phyloP scores from a whole-genome alignment of 371 early-diverging fungal species.

The Mucor irregularis region DNA sequence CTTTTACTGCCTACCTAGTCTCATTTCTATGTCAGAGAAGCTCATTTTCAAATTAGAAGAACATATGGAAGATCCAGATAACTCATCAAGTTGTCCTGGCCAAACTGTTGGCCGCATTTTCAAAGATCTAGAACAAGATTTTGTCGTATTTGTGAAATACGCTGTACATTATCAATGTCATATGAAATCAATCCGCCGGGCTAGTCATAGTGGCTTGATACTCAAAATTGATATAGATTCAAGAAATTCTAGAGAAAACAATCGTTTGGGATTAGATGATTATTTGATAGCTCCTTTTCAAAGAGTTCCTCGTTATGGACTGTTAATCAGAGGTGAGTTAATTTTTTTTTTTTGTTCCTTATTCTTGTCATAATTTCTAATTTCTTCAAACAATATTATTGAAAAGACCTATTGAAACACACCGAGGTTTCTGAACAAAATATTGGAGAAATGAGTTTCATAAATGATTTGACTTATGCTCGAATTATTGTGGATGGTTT shows the following conservation, averaged over 20 bases:
- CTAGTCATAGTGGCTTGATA: slow-evolving; percentile 33
- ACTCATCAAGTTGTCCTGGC: background rate
- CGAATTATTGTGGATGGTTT: slow-evolving; percentile 17
- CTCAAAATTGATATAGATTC: slow-evolving; percentile 38
- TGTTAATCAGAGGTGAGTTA: slow-evolving; percentile 43
- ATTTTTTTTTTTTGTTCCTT: background rate
- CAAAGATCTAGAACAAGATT: slow-evolving; percentile 26
- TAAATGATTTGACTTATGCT: slow-evolving; percentile 5
- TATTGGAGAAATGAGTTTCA: background rate
- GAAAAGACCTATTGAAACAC: slow-evolving; percentile 27
- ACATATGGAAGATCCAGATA: slow-evolving; percentile 6
- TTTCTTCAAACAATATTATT: background rate
- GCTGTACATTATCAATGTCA: slow-evolving; percentile 42
- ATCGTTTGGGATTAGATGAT: slow-evolving; percentile 41
- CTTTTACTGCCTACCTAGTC: slow-evolving; percentile 34
- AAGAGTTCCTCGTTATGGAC: slow-evolving; percentile 44
- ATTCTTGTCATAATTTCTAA: background rate
- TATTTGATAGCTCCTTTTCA: slow-evolving; percentile 49
- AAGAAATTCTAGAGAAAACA: slow-evolving; percentile 19
- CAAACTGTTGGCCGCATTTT: slow-evolving; percentile 27
- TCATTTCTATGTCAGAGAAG: slow-evolving; percentile 6
- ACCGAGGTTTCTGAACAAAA: slow-evolving; percentile 2
- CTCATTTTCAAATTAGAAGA: background rate
- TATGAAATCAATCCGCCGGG: slow-evolving; percentile 34
- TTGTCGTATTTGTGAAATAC: slow-evolving; percentile 44